Conservation (phyloP, 441 rosid genomes). For the Arabidopsis hybrid region DNA sequence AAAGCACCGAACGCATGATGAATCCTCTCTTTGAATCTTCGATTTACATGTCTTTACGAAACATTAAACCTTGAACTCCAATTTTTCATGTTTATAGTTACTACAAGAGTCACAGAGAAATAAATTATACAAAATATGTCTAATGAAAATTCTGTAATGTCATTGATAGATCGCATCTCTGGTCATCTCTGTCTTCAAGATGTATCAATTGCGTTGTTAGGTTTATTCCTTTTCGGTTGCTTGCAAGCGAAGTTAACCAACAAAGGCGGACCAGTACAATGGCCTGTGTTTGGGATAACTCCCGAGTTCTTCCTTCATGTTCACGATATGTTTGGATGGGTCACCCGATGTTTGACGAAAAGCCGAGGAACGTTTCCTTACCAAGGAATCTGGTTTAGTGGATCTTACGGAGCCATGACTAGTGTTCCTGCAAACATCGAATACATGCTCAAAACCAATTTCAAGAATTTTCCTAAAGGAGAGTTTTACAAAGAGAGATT, state of each 20-base stretch:
- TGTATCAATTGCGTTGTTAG: slow-evolving; percentile 50
- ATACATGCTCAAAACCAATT: slow-evolving; percentile 69
- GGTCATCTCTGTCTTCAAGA: slow-evolving; percentile 52
- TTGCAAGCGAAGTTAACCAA: slow-evolving; percentile 54
- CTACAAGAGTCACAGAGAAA: neutral
- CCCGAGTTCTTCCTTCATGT: slow-evolving; percentile 48
- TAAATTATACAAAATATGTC: slow-evolving; percentile 4
- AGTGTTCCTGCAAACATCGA: slow-evolving; percentile 64
- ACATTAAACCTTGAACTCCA: neutral
- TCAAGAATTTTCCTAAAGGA: slow-evolving; percentile 80
- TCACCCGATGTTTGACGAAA: slow-evolving; percentile 51
- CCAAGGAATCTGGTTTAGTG: slow-evolving; percentile 66
- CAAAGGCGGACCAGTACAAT: slow-evolving; percentile 60
- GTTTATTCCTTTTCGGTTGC: slow-evolving; percentile 60
- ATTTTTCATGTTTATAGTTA: neutral
- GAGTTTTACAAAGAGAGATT: slow-evolving; percentile 65
- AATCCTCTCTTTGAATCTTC: slow-evolving; percentile 21
- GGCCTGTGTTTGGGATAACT: slow-evolving; percentile 74
- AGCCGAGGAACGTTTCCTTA: slow-evolving; percentile 60
- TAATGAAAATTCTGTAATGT: neutral
- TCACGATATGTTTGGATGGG: slow-evolving; percentile 52
- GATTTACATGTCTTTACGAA: slow-evolving; percentile 37
- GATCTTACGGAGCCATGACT: slow-evolving; percentile 60
- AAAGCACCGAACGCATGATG: slow-evolving; percentile 23
- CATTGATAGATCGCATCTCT: slow-evolving; percentile 40